Evolutionary conservation across 331 rosid genomes (phyloP).

Genomic region (Rhamnella rubrinervis): DNA sequence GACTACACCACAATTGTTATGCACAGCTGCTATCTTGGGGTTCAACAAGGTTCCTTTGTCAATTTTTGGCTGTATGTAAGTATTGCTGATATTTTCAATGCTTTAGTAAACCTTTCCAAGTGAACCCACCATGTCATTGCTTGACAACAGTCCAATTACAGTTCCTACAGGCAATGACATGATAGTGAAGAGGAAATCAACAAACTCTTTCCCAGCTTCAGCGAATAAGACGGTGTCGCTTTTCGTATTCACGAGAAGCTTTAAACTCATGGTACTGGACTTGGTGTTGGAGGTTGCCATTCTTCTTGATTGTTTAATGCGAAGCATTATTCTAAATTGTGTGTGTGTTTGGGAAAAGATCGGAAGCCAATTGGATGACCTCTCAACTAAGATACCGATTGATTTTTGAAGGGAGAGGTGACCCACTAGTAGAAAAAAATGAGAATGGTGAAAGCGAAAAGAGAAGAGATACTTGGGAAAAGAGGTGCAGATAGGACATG

Average conservation of each 20-base stretch:
- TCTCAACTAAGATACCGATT: no score
- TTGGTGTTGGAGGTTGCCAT: neutral
- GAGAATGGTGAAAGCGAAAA: no score
- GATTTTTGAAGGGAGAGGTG: no score
- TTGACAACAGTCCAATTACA: neutral
- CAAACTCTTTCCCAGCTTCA: slow-evolving; percentile 19
- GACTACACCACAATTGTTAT: neutral
- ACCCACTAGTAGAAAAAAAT: no score
- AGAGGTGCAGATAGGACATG: no score
- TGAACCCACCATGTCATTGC: neutral
- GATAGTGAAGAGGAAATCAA: slow-evolving; percentile 22
- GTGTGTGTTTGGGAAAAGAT: no score
- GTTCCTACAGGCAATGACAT: slow-evolving; percentile 3
- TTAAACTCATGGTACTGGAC: slow-evolving; percentile 5
- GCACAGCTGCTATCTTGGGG: neutral
- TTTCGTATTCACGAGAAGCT: slow-evolving; percentile 24
- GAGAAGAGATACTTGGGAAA: no score
- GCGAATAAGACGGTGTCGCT: slow-evolving; percentile 1
- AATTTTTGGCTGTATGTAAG: slow-evolving; percentile 17
- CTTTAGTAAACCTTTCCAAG: slow-evolving; percentile 7
- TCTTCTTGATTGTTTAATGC: no score
- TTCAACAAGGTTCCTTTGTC: slow-evolving; percentile 12
- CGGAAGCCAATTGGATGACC: no score
- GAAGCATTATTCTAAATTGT: no score
- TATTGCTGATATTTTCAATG: slow-evolving; percentile 9